phyloP scores from a whole-genome alignment of 179 eudicot genomes.

The Corrigiola litoralis region DNA sequence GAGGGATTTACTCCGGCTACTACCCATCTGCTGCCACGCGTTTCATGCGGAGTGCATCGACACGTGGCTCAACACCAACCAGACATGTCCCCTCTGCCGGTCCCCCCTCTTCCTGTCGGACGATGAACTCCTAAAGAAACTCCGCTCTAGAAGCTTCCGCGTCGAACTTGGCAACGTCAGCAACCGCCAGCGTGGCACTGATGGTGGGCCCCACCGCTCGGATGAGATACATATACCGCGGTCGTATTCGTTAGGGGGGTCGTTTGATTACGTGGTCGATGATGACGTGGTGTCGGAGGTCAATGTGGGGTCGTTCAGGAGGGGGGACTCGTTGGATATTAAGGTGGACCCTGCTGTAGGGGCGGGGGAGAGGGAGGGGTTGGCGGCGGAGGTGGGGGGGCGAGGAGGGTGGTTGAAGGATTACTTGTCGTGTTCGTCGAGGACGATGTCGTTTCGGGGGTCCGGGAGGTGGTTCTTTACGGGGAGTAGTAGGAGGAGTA shows the following conservation, averaged over 20 bases:
- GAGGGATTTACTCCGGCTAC: conserved; percentile 49
- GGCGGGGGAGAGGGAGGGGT: conserved; percentile 1
- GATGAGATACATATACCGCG: conserved; percentile 20
- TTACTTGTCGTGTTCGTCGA: conserved; percentile 44
- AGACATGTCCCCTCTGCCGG: conserved; percentile 81
- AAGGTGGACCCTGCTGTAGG: too few species aligned
- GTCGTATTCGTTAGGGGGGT: conserved; percentile 54
- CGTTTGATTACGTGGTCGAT: conserved; percentile 64
- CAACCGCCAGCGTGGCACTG: conserved; percentile 33
- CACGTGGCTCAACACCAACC: conserved; percentile 63
- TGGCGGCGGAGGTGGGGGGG: conserved; percentile 51
- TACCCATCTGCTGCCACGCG: conserved; percentile 76
- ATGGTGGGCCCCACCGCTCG: conserved; percentile 14
- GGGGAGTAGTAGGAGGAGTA: conserved; percentile 71
- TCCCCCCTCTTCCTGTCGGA: conserved; percentile 45
- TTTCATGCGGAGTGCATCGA: conserved; percentile 69
- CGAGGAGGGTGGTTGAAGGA: conserved; percentile 69
- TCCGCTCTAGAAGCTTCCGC: conserved; percentile 48
- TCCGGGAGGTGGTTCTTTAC: conserved; percentile 70
- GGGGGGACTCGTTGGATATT: too few species aligned
- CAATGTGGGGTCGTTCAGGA: too few species aligned
- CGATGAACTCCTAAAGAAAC: conserved; percentile 10
- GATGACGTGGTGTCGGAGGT: conserved; percentile 44
- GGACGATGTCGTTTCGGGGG: conserved; percentile 52
- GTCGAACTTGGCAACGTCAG: conserved; percentile 62